These are phyloP conservation scores for Cystobasidium sp. DNA, from an alignment of 1,284 basidiomycete genomes.

Conservation along the genomic window DNA sequence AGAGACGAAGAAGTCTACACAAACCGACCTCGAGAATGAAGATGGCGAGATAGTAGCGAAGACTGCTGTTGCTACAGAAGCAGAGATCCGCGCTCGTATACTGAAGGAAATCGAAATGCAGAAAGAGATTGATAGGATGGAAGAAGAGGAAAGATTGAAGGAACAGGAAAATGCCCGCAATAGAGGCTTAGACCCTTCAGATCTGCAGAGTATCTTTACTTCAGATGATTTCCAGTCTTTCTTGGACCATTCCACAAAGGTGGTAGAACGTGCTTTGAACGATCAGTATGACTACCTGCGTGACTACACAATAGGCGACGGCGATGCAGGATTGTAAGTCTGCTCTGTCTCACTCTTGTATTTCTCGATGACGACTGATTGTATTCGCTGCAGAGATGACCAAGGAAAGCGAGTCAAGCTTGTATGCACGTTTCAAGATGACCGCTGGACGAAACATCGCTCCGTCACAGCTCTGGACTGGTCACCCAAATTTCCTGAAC, in stretches of 20 bases:
- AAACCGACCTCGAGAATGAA: conserved; percentile 61
- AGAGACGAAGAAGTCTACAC: background rate
- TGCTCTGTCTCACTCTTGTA: conserved; percentile 69
- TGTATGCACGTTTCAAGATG: conserved; percentile 85
- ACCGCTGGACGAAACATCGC: conserved; percentile 83
- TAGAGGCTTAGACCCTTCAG: conserved; percentile 81
- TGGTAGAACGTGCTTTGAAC: conserved; percentile 92
- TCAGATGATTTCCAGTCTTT: conserved; percentile 91
- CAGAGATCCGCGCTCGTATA: conserved; percentile 73
- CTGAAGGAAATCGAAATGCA: conserved; percentile 60
- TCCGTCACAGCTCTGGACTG: conserved; percentile 96
- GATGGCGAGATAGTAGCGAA: conserved; percentile 48
- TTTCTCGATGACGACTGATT: background rate
- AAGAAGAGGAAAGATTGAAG: conserved; percentile 71
- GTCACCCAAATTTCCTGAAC: conserved; percentile 84
- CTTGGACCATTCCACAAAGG: conserved; percentile 91
- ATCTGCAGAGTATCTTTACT: conserved; percentile 75
- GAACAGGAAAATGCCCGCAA: conserved; percentile 79
- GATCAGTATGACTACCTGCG: conserved; percentile 95
- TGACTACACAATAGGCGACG: conserved; percentile 81
- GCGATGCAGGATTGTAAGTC: conserved; percentile 57
- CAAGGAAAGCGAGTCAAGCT: conserved; percentile 85
- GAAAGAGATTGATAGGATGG: conserved; percentile 67
- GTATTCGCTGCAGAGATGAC: conserved; percentile 68
- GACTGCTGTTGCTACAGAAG: conserved; percentile 64